A percentile compares a stretch with the other conserved stretches of the same genome.
Conservation (phyloP, 495 filamentous ascomycete genomes). For the Penicillium manginii region DNA sequence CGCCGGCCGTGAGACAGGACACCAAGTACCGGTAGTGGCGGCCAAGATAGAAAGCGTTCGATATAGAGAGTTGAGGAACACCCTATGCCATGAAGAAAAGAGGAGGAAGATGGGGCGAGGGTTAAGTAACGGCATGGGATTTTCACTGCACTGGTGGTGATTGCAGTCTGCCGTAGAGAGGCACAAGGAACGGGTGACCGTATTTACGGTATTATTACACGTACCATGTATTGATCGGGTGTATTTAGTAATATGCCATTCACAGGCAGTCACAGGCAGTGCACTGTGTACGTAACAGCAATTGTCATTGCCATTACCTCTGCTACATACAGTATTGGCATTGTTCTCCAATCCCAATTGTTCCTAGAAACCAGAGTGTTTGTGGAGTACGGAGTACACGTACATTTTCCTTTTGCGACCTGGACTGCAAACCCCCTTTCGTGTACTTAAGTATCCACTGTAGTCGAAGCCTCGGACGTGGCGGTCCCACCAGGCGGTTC, state of each 20-base stretch:
- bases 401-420: background rate
- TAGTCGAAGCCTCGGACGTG: constrained; percentile 20
- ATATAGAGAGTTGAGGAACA: constrained; percentile 37
- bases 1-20: constrained; percentile 60
- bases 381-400: background rate
- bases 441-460: constrained; percentile 13
- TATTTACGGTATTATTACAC: background rate
- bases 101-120: constrained; percentile 22
- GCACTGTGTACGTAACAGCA: background rate
- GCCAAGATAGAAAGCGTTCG: constrained; percentile 52
- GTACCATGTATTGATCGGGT: background rate
- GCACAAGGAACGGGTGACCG: constrained; percentile 11
- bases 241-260: too few relatives aligned
- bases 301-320: too few relatives aligned
- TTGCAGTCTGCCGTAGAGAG: constrained; percentile 15
- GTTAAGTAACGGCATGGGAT: constrained; percentile 35
- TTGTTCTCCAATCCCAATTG: too few relatives aligned
- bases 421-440: constrained; percentile 5
- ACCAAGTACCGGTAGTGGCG: constrained; percentile 60
- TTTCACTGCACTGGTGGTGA: constrained; percentile 29
- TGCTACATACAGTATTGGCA: too few relatives aligned
- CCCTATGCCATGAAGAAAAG: constrained; percentile 28
- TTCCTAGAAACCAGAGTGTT: background rate
- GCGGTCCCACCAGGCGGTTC: constrained; percentile 20
- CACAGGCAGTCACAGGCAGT: too few relatives aligned